These are phyloP conservation scores for Boletus subparvulus DNA, from an alignment of 768 basidiomycete genomes.

Conservation along the genomic window DNA sequence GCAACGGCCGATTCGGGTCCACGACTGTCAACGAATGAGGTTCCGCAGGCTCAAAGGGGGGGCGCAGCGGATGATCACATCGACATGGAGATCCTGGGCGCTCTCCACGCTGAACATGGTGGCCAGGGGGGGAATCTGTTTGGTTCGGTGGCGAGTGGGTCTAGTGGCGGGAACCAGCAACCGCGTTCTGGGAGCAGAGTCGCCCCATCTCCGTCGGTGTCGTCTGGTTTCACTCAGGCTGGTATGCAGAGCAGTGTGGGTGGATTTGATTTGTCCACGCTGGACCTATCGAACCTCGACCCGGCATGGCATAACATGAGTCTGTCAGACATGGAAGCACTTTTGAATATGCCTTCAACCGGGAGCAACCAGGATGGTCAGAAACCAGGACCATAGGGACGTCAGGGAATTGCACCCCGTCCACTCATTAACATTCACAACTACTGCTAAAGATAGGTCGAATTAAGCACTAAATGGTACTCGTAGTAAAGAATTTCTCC, in stretches of 20 bases:
- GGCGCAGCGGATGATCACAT: constrained; percentile 19
- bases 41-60: constrained; percentile 20
- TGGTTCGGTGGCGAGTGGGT: constrained; percentile 29
- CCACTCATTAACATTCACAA: not conserved
- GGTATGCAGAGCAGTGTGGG: constrained; percentile 21
- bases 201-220: constrained; percentile 39
- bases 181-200: constrained; percentile 23
- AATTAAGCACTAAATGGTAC: not conserved
- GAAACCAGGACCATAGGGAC: constrained; percentile 20
- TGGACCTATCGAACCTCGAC: constrained; percentile 48
- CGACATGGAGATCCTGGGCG: constrained; percentile 39
- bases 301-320: constrained; percentile 44
- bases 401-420: not conserved
- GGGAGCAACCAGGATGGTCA: constrained; percentile 25
- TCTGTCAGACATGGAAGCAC: constrained; percentile 54
- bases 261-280: constrained; percentile 48
- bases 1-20: constrained; percentile 26
- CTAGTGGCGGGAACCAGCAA: constrained; percentile 9
- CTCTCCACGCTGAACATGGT: constrained; percentile 24
- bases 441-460: not conserved
- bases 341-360: constrained; percentile 44
- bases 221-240: constrained; percentile 41
- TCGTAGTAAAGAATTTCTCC: constrained; percentile 49
- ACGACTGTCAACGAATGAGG: constrained; percentile 16
- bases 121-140: constrained; percentile 23